Evolutionary conservation across 306 rosid species (phyloP), one percentile per base, ranked within the genome.

Genomic region (Malus orientalis): DNA sequence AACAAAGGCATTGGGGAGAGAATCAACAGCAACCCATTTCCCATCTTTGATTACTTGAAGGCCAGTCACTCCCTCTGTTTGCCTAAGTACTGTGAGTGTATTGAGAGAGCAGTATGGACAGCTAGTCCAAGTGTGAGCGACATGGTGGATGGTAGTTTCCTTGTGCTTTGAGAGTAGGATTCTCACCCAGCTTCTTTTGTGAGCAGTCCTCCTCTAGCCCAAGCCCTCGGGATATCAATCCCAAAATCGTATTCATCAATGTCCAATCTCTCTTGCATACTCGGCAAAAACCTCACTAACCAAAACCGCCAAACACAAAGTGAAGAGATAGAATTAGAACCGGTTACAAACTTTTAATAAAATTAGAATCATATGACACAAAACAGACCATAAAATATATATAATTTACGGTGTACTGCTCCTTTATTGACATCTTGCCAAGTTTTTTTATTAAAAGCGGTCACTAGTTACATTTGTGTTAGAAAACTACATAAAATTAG

Each of bases 31-130:
- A 38, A 87, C 72, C 89, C 91, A 89, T 60, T 83, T 74, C 8
- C 81, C 87, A 75, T 85, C 88, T 64, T 87, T 81, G 71, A 85
- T 74, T 3, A 89, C 86, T 80, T 87, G 91, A 55, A 85, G 85
- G 25, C 89, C 88, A 75, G 74, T 69, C 69, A 82, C 79, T 3
- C 79, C 69, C 18, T 77, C 60, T 5, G 85, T 77, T 65, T 83
- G 87, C 76, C 54, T 61, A 8, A 84, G 38, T 0, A 89, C 68
- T 0, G 93, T 86, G 74, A 85, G 73, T 42, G 86, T 84, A 63
- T 67, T 74, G 1, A 68, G 0, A 68, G 0, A 76, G 87, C 87
- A 67, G 85, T 85, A 77, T 87, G 87, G 44, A 27, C 69, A 58
- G 78, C 70, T 16, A 82, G 51, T 2, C 86, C 84, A 16, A 82